Percentiles rank a stretch among this genome's conserved stretches.
Conservation (phyloP, 768 basidiomycete genomes). For the Phlebiopsis flavidoalba region DNA sequence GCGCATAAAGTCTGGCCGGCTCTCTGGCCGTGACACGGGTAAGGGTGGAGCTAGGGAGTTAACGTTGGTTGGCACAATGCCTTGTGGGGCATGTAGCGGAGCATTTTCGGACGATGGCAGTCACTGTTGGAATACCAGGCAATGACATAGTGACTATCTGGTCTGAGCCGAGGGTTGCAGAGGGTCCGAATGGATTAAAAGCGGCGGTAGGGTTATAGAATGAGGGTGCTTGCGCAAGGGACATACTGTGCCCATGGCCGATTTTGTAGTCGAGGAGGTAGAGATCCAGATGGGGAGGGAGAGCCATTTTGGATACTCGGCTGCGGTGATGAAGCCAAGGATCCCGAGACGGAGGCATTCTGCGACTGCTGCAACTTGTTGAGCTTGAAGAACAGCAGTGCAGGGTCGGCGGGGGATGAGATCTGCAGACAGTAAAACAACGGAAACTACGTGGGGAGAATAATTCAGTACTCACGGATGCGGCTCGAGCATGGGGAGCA, state of each 20-base stretch:
- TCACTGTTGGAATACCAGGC: constrained; percentile 22
- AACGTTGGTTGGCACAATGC: constrained; percentile 42
- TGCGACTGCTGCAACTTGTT: constrained; percentile 81
- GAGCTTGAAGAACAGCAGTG: constrained; percentile 73
- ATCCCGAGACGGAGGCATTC: constrained; percentile 42
- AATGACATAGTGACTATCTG: constrained; percentile 28
- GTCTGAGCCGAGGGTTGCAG: constrained; percentile 50
- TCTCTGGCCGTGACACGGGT: constrained; percentile 42
- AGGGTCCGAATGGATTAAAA: constrained; percentile 64
- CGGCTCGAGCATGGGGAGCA: constrained; percentile 76
- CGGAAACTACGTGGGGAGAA: constrained; percentile 9
- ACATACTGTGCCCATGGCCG: constrained; percentile 73
- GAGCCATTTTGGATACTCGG: constrained; percentile 34
- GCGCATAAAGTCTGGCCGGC: constrained; percentile 65
- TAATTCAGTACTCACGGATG: constrained; percentile 54
- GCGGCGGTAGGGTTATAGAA: constrained; percentile 35
- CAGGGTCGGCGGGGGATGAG: constrained; percentile 87
- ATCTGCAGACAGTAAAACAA: constrained; percentile 42
- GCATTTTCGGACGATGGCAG: constrained; percentile 21
- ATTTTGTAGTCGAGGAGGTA: constrained; percentile 39
- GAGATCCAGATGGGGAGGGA: constrained; percentile 46
- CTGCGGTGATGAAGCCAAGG: constrained; percentile 62
- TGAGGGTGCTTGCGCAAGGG: constrained; percentile 57
- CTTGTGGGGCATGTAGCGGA: constrained; percentile 50
- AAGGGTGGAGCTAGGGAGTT: constrained; percentile 43